A percentile compares a stretch with the other conserved stretches of the same genome.
These are phyloP conservation scores for Ceratobasidium sp. DNA, from an alignment of 1,284 basidiomycete species.

Conservation along the genomic window DNA sequence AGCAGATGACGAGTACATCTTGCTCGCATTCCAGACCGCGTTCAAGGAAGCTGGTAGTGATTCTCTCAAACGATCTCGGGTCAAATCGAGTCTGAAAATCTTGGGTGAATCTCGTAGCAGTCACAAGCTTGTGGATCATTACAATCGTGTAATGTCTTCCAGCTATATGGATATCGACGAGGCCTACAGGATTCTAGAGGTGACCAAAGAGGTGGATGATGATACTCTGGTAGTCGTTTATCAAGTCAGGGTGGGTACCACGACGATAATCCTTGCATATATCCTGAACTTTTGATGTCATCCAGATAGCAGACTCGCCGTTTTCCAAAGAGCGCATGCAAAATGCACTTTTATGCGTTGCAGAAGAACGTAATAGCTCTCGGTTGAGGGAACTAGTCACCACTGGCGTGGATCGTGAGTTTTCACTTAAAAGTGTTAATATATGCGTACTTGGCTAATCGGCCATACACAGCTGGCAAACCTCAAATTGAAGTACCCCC, in stretches of 20 bases:
- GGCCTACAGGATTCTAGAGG: constrained; percentile 77
- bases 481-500: constrained; percentile 55
- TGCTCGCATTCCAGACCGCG: constrained; percentile 70
- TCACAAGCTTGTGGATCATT: constrained; percentile 54
- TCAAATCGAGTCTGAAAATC: constrained; percentile 42
- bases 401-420: constrained; percentile 75
- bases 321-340: constrained; percentile 47
- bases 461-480: constrained; percentile 64
- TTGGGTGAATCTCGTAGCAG: constrained; percentile 63
- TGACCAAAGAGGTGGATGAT: constrained; percentile 75
- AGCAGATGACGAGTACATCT: constrained; percentile 70
- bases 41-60: constrained; percentile 47
- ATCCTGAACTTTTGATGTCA: constrained; percentile 26
- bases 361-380: constrained; percentile 75
- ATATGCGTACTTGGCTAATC: constrained; percentile 1
- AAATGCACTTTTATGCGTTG: constrained; percentile 51
- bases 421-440: constrained; percentile 29
- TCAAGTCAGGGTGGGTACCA: constrained; percentile 68
- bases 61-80: constrained; percentile 26
- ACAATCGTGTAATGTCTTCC: constrained; percentile 57
- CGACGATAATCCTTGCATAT: background rate
- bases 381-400: constrained; percentile 70
- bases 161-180: constrained; percentile 70
- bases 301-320: constrained; percentile 67
- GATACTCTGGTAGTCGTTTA: constrained; percentile 76